Evolutionary conservation across 768 basidiomycete genomes (phyloP).

Genomic region (Lactifluus volemus): DNA sequence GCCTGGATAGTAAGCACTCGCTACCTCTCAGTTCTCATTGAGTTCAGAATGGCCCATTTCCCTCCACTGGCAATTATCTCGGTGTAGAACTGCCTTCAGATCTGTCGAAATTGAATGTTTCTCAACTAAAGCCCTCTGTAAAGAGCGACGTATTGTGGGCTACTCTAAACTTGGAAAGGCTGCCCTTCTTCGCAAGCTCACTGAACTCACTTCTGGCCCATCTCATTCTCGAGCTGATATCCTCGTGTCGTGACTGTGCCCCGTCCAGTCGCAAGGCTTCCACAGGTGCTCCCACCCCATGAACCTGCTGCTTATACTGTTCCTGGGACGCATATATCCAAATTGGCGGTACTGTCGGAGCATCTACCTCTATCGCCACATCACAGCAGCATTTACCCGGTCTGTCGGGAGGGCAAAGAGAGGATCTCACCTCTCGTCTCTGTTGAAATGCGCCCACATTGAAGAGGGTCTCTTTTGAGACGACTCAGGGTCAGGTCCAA

Average conservation of each 20-base stretch:
- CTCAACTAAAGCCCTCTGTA: slow-evolving; percentile 63
- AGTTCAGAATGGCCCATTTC: neutral
- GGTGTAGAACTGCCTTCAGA: neutral
- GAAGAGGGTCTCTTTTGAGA: neutral
- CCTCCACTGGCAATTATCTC: neutral
- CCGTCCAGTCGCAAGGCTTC: neutral
- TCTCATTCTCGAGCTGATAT: neutral
- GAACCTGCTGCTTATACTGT: neutral
- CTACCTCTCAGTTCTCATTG: neutral
- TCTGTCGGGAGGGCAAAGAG: neutral
- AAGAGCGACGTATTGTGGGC: slow-evolving; percentile 48
- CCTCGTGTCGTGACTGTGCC: neutral
- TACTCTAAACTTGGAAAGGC: slow-evolving; percentile 62
- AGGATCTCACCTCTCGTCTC: neutral
- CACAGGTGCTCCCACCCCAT: too few species aligned
- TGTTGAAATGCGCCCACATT: neutral
- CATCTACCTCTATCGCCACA: neutral
- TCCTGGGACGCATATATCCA: slow-evolving; percentile 2
- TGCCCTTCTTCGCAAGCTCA: slow-evolving; percentile 44
- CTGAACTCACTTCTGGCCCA: neutral
- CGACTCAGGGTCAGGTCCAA: neutral
- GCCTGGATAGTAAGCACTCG: neutral
- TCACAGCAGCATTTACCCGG: neutral
- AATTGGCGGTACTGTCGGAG: neutral
- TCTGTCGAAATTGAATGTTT: slow-evolving; percentile 40